A percentile compares a stretch with the other conserved stretches of the same genome.
phyloP scores from a whole-genome alignment of 495 filamentous ascomycete species.

The Margaritispora aquatica region DNA sequence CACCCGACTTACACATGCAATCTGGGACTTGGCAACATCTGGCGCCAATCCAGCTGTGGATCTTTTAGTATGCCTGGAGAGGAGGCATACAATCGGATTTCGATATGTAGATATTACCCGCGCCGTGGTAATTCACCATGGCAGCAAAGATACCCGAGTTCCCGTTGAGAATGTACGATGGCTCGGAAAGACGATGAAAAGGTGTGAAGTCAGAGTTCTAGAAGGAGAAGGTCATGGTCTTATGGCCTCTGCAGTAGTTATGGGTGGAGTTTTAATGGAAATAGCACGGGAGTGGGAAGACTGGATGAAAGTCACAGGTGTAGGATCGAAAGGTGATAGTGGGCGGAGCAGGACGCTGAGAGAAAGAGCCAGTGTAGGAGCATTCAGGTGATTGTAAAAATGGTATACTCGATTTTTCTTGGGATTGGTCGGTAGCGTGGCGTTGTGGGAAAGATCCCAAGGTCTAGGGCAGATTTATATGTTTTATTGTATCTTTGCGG shows the following conservation, averaged over 20 bases:
- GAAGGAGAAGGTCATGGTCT: constrained; percentile 93
- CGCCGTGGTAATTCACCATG: constrained; percentile 88
- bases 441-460: neutral
- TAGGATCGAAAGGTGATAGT: constrained; percentile 1
- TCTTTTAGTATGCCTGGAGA: constrained; percentile 86
- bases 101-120: constrained; percentile 93
- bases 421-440: neutral
- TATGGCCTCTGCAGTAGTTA: constrained; percentile 91
- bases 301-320: constrained; percentile 56
- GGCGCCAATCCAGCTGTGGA: constrained; percentile 93
- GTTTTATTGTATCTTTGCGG: neutral
- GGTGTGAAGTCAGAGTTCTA: constrained; percentile 85
- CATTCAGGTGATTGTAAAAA: constrained; percentile 16
- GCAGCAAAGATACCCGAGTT: constrained; percentile 83
- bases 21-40: constrained; percentile 90
- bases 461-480: neutral
- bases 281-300: constrained; percentile 94
- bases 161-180: constrained; percentile 93
- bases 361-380: constrained; percentile 23
- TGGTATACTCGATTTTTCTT: neutral
- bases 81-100: constrained; percentile 88
- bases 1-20: constrained; percentile 76
- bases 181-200: constrained; percentile 88
- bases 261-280: constrained; percentile 89
- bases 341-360: constrained; percentile 15